These are phyloP conservation scores for Neurospora sp. DNA, from an alignment of 495 filamentous ascomycete genomes.

Conservation along the genomic window DNA sequence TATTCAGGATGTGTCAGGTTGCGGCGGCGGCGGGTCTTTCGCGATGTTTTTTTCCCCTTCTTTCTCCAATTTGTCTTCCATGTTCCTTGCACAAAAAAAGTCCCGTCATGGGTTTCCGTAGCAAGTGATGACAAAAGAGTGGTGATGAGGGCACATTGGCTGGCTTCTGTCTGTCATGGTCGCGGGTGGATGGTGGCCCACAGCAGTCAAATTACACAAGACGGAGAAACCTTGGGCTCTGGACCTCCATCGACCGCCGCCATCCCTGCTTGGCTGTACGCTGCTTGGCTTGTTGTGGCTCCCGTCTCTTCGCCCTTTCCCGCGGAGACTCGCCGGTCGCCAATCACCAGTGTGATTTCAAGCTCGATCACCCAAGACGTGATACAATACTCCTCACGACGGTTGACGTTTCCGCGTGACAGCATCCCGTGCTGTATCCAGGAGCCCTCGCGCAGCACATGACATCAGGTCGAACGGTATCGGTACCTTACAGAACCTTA, in stretches of 20 bases:
- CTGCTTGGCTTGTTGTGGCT: neutral
- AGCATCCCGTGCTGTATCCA: neutral
- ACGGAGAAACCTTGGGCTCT: conserved; percentile 5
- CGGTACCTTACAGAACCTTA: neutral
- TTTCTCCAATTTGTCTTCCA: neutral
- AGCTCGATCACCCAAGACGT: neutral
- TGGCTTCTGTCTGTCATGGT: neutral
- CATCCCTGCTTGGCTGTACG: neutral
- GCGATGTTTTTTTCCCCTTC: neutral
- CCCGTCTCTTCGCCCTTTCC: neutral
- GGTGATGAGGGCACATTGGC: neutral
- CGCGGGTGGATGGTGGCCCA: neutral
- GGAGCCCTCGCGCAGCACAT: neutral
- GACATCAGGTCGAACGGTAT: neutral
- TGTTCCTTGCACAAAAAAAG: neutral
- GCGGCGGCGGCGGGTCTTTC: neutral
- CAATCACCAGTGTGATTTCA: neutral
- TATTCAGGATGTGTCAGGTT: neutral
- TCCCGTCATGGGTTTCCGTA: neutral
- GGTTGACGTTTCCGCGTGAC: neutral
- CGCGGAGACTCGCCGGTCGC: neutral
- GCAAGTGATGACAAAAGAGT: neutral
- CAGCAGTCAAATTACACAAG: conserved; percentile 3
- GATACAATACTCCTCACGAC: neutral
- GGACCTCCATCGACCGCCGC: conserved; percentile 14